Evolutionary conservation across 805 yeast genomes (phyloP).

Genomic region (Metschnikowia picachoensis): DNA sequence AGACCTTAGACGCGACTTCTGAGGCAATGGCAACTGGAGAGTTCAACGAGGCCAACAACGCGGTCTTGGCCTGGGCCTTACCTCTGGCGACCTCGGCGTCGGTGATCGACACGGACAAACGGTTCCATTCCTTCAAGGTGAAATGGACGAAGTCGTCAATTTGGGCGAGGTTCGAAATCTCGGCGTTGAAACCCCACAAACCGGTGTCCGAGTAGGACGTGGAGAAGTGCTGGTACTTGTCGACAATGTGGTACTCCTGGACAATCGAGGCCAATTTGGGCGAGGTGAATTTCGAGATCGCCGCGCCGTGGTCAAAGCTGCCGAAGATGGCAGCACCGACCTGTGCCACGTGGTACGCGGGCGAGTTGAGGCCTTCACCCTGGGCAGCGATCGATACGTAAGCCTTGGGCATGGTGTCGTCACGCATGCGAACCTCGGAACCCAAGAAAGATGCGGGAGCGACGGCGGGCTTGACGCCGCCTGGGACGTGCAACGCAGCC

Average conservation of each 20-base stretch:
- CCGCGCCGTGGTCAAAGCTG: conserved; percentile 50
- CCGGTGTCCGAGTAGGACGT: conserved; percentile 72
- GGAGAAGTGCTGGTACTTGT: conserved; percentile 68
- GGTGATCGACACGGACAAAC: conserved; percentile 70
- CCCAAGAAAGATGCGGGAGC: conserved; percentile 70
- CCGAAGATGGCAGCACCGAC: conserved; percentile 65
- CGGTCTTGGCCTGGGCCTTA: conserved; percentile 66
- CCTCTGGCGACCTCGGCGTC: conserved; percentile 78
- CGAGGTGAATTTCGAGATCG: conserved; percentile 50
- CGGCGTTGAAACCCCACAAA: conserved; percentile 78
- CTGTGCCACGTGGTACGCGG: conserved; percentile 64
- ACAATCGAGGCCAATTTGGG: conserved; percentile 68
- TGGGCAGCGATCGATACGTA: conserved; percentile 72
- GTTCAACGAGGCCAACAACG: conserved; percentile 48
- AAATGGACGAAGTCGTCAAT: conserved; percentile 80
- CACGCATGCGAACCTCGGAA: conserved; percentile 84
- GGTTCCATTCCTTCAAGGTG: conserved; percentile 83
- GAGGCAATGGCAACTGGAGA: conserved; percentile 49
- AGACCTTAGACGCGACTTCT: conserved; percentile 56
- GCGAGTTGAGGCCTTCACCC: conserved; percentile 63
- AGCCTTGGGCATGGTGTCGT: conserved; percentile 79
- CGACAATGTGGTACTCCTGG: conserved; percentile 69
- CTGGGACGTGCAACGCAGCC: conserved; percentile 43
- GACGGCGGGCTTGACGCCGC: conserved; percentile 47
- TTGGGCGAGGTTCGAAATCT: conserved; percentile 52